A percentile compares a stretch with the other conserved stretches of the same genome.
phyloP scores from a whole-genome alignment of 148 eudicot species.

The Silene uniflora region DNA sequence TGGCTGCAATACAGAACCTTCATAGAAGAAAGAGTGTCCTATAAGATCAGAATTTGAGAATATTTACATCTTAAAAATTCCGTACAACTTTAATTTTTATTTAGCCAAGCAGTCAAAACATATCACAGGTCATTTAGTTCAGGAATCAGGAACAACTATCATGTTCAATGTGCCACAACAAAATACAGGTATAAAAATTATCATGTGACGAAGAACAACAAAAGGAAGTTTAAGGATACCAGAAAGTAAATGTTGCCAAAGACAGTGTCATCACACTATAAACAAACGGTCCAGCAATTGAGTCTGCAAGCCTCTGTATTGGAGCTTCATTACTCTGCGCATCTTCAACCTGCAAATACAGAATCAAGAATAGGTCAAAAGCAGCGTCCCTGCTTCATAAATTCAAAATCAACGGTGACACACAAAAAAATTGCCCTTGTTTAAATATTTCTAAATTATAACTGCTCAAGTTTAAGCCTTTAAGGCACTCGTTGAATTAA shows the following conservation, averaged over 20 bases:
- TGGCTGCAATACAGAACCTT: not conserved
- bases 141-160: not conserved
- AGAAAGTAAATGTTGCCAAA: constrained; percentile 82
- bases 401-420: not conserved
- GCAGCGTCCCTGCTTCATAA: not conserved
- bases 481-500: not conserved
- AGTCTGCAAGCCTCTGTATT: constrained; percentile 94
- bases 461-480: not conserved
- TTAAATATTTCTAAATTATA: not conserved
- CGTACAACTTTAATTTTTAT: not conserved
- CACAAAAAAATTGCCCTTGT: not conserved
- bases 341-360: constrained; percentile 73
- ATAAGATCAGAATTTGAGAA: not conserved
- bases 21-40: not conserved
- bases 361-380: not conserved
- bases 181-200: not conserved
- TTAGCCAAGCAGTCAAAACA: not conserved
- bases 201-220: constrained; percentile 3
- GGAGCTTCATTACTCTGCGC: constrained; percentile 99
- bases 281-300: constrained; percentile 95
- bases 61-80: not conserved
- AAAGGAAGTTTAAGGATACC: constrained; percentile 43
- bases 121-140: not conserved
- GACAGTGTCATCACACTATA: constrained; percentile 81
- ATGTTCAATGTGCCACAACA: constrained; percentile 5